Conservation (phyloP, 1,139 yeast species). For the Scheffersomyces stambukii region DNA sequence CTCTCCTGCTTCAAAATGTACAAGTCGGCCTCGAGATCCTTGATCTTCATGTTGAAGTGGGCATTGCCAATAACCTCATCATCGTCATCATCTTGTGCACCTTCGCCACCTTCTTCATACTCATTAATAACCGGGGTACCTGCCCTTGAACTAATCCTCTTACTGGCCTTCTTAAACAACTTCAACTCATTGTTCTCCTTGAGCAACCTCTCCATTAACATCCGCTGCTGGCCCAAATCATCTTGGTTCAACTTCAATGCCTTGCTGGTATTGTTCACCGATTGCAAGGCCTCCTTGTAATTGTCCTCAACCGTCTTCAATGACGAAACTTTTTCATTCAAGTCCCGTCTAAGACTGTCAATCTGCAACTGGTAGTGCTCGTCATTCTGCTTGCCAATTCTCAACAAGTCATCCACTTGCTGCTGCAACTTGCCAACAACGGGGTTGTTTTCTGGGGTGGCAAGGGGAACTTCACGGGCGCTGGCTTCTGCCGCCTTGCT, state of each 20-base stretch:
- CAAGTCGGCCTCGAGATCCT: constrained; percentile 82
- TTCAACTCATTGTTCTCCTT: constrained; percentile 70
- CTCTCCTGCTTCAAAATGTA: constrained; percentile 79
- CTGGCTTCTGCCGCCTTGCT: constrained; percentile 9
- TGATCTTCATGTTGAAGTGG: constrained; percentile 70
- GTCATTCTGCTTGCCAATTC: constrained; percentile 36
- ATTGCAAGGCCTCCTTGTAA: constrained; percentile 66
- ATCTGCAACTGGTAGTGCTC: constrained; percentile 28
- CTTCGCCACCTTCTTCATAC: constrained; percentile 10
- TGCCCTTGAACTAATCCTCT: constrained; percentile 28
- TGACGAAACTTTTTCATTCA: constrained; percentile 23
- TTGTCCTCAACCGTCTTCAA: constrained; percentile 48
- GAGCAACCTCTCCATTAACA: constrained; percentile 49
- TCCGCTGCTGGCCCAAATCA: constrained; percentile 62
- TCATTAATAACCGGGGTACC: constrained; percentile 17
- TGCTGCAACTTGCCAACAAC: constrained; percentile 39
- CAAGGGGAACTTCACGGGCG: constrained; percentile 7
- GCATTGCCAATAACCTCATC: constrained; percentile 52
- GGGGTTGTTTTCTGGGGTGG: constrained; percentile 17
- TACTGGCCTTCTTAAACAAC: constrained; percentile 43
- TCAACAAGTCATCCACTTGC: constrained; percentile 46
- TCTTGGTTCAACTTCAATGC: constrained; percentile 72
- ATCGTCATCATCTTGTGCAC: constrained; percentile 34
- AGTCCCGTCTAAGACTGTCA: constrained; percentile 31
- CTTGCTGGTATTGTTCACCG: constrained; percentile 69